Conservation (phyloP, 2,329 filamentous ascomycete species). For the Penicillium sp. region DNA sequence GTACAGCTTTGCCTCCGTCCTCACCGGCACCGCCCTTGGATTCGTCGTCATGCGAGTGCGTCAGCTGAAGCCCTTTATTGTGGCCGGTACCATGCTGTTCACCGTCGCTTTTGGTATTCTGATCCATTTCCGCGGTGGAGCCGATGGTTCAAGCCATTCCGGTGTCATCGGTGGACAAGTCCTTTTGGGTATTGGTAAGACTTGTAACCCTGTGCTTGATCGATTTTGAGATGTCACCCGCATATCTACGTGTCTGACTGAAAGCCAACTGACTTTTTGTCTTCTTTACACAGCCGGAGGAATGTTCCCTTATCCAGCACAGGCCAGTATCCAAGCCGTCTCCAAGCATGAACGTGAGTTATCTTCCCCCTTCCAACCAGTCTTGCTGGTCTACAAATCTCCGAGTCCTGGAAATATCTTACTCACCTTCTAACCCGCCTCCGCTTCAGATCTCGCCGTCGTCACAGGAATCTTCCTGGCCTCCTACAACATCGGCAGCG, state of each 20-base stretch:
- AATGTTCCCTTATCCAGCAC: conserved; percentile 52
- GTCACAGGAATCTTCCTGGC: conserved; percentile 59
- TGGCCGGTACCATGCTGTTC: conserved; percentile 55
- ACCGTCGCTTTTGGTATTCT: conserved; percentile 61
- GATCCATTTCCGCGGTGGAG: conserved; percentile 56
- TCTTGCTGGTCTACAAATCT: background rate
- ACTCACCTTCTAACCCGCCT: no score
- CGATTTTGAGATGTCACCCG: no score
- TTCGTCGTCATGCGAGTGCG: conserved; percentile 53
- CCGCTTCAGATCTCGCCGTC: conserved; percentile 44
- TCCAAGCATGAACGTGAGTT: conserved; percentile 44
- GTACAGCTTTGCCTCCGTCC: conserved; percentile 36
- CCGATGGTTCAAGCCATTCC: conserved; percentile 39
- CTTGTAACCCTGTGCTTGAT: no score
- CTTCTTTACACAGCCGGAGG: conserved; percentile 43
- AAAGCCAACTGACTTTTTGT: background rate
- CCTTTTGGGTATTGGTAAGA: conserved; percentile 51
- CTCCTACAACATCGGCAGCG: conserved; percentile 58
- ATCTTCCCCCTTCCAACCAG: background rate
- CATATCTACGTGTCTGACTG: no score
- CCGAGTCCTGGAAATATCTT: no score
- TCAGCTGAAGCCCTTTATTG: conserved; percentile 59
- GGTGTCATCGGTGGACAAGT: conserved; percentile 60
- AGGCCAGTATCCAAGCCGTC: conserved; percentile 48
- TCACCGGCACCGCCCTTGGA: conserved; percentile 40